Evolutionary conservation across 352 stramenopile species (phyloP).

Genomic region (Poterioochromonas sp.): DNA sequence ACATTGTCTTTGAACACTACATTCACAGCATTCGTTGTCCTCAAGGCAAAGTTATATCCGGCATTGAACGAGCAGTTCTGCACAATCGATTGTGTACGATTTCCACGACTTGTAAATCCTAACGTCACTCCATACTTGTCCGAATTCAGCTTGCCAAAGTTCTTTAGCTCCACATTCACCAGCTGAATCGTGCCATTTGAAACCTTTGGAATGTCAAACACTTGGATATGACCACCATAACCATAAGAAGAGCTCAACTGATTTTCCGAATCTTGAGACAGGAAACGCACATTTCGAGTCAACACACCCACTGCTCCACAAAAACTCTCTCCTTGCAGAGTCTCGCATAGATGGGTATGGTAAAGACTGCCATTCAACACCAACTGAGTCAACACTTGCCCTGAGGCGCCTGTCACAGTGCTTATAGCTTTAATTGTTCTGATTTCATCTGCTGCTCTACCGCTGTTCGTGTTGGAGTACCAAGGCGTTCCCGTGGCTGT

Average conservation of each 20-base stretch:
- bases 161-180: constrained; percentile 1
- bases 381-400: background rate
- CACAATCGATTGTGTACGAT: background rate
- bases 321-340: background rate
- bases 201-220: background rate
- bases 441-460: background rate
- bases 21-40: background rate
- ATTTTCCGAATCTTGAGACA: background rate
- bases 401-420: background rate
- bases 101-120: background rate
- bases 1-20: background rate
- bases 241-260: background rate
- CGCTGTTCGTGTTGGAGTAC: background rate
- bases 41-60: constrained; percentile 13
- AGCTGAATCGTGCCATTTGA: background rate
- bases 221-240: constrained; percentile 18
- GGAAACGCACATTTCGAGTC: background rate
- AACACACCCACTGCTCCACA: constrained; percentile 23
- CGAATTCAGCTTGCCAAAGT: constrained; percentile 25
- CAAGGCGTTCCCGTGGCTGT: background rate
- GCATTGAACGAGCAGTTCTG: constrained; percentile 8
- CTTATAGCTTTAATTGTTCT: background rate
- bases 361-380: background rate
- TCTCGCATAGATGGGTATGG: constrained; percentile 16
- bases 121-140: constrained; percentile 11